Conservation (phyloP, 2,329 filamentous ascomycete species). For the Fusarium nurragi region DNA sequence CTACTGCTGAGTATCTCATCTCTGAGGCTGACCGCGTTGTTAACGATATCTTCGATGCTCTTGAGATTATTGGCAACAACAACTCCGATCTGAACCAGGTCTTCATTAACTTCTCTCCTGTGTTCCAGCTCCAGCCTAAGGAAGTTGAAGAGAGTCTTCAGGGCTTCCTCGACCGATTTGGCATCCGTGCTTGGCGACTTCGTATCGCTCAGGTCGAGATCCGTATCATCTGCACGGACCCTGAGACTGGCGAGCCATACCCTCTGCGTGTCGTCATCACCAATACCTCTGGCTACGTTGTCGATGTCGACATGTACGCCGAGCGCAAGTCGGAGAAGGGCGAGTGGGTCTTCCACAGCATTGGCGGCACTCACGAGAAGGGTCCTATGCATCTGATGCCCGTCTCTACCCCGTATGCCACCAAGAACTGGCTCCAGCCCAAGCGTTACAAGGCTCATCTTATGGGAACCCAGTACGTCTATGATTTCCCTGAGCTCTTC, state of each 20-base stretch:
- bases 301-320: conserved; percentile 96
- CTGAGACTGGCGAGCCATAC: conserved; percentile 82
- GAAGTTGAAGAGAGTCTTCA: conserved; percentile 94
- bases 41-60: conserved; percentile 95
- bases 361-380: conserved; percentile 93
- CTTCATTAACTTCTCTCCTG: conserved; percentile 99
- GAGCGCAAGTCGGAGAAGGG: conserved; percentile 98
- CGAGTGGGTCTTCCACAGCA: conserved; percentile 98
- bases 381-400: conserved; percentile 94
- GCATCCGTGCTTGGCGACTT: conserved; percentile 92
- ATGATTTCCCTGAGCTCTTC: conserved; percentile 99
- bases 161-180: conserved; percentile 96
- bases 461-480: conserved; percentile 99
- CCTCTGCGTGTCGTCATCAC: conserved; percentile 96
- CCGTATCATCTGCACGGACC: conserved; percentile 96
- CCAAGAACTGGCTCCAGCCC: conserved; percentile 98
- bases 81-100: conserved; percentile 99
- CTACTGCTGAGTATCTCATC: conserved; percentile 97
- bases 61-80: conserved; percentile 99
- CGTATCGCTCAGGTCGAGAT: conserved; percentile 98
- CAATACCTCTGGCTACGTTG: conserved; percentile 98
- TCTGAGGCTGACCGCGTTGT: conserved; percentile 96
- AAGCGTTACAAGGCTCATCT: conserved; percentile 99
- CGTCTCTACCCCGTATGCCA: conserved; percentile 91
- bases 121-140: conserved; percentile 88